Conservation (phyloP, 1,139 yeast species). For the Meyerozyma sp. region DNA sequence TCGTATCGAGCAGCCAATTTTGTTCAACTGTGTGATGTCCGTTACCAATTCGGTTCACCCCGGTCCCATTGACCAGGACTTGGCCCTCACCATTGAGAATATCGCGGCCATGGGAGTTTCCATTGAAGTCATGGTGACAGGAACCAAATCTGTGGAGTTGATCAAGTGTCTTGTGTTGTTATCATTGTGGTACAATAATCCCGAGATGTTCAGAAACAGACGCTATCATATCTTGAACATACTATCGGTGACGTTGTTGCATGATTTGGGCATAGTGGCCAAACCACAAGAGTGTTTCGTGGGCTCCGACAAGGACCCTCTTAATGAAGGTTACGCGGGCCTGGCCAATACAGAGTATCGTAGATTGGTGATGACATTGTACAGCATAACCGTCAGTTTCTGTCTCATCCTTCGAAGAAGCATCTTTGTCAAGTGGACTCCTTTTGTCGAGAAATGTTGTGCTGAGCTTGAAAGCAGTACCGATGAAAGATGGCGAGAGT, state of each 20-base stretch:
- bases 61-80: conserved; percentile 25
- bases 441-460: conserved; percentile 62
- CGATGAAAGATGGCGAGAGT: conserved; percentile 23
- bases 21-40: conserved; percentile 63
- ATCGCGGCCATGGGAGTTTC: conserved; percentile 54
- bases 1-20: conserved; percentile 47
- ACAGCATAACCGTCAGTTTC: conserved; percentile 47
- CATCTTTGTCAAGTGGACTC: conserved; percentile 52
- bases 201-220: conserved; percentile 75
- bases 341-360: conserved; percentile 29
- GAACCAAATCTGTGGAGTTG: conserved; percentile 68
- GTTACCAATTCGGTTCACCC: conserved; percentile 44
- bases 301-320: conserved; percentile 30
- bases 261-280: conserved; percentile 71
- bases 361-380: conserved; percentile 42
- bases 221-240: conserved; percentile 67
- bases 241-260: conserved; percentile 63
- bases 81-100: conserved; percentile 44
- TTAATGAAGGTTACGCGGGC: conserved; percentile 6
- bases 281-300: conserved; percentile 35
- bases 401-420: conserved; percentile 50
- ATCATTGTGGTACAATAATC: conserved; percentile 77
- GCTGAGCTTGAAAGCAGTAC: conserved; percentile 34
- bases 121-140: conserved; percentile 60
- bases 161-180: conserved; percentile 57